Percentiles rank a stretch among this genome's conserved stretches.
These are phyloP conservation scores for Fusarium penzigii DNA, from an alignment of 2,329 filamentous ascomycete species.

Conservation along the genomic window DNA sequence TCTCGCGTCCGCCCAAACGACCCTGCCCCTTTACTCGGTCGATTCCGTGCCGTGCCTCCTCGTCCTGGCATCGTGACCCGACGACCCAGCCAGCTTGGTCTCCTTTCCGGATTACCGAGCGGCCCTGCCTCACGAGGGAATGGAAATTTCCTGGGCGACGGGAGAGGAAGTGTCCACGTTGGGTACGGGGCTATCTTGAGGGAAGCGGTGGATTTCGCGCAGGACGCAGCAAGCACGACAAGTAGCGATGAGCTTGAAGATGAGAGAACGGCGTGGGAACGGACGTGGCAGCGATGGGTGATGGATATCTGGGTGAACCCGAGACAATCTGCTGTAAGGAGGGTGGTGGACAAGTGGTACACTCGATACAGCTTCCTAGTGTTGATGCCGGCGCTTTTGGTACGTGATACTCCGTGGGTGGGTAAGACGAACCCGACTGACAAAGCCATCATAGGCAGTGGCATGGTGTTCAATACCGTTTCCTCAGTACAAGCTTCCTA, in stretches of 20 bases:
- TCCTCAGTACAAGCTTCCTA: slow-evolving; percentile 59
- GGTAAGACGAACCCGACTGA: slow-evolving; percentile 6
- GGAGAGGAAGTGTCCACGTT: slow-evolving; percentile 54
- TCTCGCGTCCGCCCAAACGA: slow-evolving; percentile 54
- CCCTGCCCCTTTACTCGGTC: slow-evolving; percentile 62
- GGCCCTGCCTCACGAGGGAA: slow-evolving; percentile 9
- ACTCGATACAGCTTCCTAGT: slow-evolving; percentile 62
- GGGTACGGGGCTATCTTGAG: slow-evolving; percentile 52
- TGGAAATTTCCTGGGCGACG: slow-evolving; percentile 25
- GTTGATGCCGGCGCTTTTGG: slow-evolving; percentile 60
- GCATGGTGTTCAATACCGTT: slow-evolving; percentile 67
- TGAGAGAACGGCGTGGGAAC: slow-evolving; percentile 36
- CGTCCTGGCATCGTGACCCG: slow-evolving; percentile 33
- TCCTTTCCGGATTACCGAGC: slow-evolving; percentile 35
- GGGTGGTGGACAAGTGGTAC: slow-evolving; percentile 64
- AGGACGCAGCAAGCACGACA: slow-evolving; percentile 23
- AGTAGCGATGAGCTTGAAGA: slow-evolving; percentile 34
- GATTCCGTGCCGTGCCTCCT: slow-evolving; percentile 63
- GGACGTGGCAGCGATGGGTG: slow-evolving; percentile 39
- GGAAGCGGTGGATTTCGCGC: slow-evolving; percentile 38
- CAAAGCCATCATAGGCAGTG: slow-evolving; percentile 48
- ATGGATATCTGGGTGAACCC: slow-evolving; percentile 63
- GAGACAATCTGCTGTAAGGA: slow-evolving; percentile 57
- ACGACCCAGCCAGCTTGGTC: slow-evolving; percentile 39
- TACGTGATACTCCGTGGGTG: slow-evolving; percentile 35